Conservation (phyloP, 1,284 basidiomycete species). For the Laetiporus sulphureus region DNA sequence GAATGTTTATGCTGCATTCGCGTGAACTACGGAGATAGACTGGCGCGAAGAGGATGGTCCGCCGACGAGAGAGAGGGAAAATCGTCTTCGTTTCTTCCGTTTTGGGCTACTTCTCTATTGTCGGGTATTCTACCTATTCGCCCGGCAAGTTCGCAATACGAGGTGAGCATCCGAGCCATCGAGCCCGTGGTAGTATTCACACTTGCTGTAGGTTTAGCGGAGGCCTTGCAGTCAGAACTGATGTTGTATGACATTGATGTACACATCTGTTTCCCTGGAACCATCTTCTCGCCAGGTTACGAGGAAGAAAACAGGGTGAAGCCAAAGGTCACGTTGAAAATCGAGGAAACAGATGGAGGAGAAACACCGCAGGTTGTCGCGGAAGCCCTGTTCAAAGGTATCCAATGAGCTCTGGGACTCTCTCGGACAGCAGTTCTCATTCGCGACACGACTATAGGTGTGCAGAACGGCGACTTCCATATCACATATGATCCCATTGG, state of each 20-base stretch:
- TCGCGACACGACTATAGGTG: constrained; percentile 36
- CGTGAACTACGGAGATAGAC: constrained; percentile 38
- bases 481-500: constrained; percentile 72
- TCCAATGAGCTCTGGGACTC: constrained; percentile 11
- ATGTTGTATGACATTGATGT: constrained; percentile 75
- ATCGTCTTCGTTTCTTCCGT: constrained; percentile 82
- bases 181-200: neutral
- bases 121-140: constrained; percentile 83
- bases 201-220: constrained; percentile 66
- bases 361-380: constrained; percentile 67
- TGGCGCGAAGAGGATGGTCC: constrained; percentile 67
- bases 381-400: constrained; percentile 56
- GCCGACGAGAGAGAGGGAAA: constrained; percentile 49
- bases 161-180: constrained; percentile 39
- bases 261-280: constrained; percentile 85
- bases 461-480: constrained; percentile 68
- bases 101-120: constrained; percentile 76
- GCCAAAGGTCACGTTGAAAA: constrained; percentile 71
- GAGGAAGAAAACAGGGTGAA: constrained; percentile 80
- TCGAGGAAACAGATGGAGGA: constrained; percentile 76
- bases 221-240: constrained; percentile 80
- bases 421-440: neutral
- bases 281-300: constrained; percentile 80
- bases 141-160: constrained; percentile 88
- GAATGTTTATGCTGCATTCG: too few species aligned